These are phyloP conservation scores for Tranzscheliella williamsii DNA, from an alignment of 1,284 basidiomycete species.

Conservation along the genomic window DNA sequence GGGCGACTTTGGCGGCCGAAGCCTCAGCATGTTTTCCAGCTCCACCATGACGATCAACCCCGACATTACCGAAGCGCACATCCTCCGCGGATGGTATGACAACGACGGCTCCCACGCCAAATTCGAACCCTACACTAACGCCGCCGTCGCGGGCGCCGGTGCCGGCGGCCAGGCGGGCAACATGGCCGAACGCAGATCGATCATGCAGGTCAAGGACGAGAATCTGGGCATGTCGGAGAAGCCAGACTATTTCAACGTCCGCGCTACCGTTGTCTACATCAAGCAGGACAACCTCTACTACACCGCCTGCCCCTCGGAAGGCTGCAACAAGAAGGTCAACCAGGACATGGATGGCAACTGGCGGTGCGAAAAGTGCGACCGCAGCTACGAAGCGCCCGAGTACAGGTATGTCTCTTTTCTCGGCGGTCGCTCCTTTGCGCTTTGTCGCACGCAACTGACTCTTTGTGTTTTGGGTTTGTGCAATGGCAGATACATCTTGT, in stretches of 20 bases:
- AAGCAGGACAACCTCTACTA: constrained; percentile 84
- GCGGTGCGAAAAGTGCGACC: constrained; percentile 93
- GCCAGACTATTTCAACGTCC: constrained; percentile 76
- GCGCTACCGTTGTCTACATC: constrained; percentile 87
- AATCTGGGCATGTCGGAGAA: constrained; percentile 79
- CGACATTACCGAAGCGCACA: constrained; percentile 82
- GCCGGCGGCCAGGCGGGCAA: constrained; percentile 61
- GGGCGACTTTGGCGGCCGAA: constrained; percentile 83
- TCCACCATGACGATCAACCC: constrained; percentile 70
- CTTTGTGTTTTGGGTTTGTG: constrained; percentile 63
- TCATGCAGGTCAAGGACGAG: constrained; percentile 80
- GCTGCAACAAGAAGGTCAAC: constrained; percentile 89
- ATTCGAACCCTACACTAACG: constrained; percentile 62
- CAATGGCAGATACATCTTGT: constrained; percentile 92
- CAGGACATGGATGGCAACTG: constrained; percentile 71
- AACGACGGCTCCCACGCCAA: constrained; percentile 44
- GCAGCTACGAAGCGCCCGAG: constrained; percentile 72
- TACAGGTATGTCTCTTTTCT: too few relatives aligned
- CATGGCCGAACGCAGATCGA: constrained; percentile 65
- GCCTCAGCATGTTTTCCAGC: constrained; percentile 73
- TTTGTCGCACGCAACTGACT: too few relatives aligned
- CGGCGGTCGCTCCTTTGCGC: too few relatives aligned
- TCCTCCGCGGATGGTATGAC: constrained; percentile 82
- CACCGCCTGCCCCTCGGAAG: constrained; percentile 80
- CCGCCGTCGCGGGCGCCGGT: constrained; percentile 38